phyloP scores from a whole-genome alignment of 192 early-diverging fungal genomes.

The Phlyctochytrium arcticum region DNA sequence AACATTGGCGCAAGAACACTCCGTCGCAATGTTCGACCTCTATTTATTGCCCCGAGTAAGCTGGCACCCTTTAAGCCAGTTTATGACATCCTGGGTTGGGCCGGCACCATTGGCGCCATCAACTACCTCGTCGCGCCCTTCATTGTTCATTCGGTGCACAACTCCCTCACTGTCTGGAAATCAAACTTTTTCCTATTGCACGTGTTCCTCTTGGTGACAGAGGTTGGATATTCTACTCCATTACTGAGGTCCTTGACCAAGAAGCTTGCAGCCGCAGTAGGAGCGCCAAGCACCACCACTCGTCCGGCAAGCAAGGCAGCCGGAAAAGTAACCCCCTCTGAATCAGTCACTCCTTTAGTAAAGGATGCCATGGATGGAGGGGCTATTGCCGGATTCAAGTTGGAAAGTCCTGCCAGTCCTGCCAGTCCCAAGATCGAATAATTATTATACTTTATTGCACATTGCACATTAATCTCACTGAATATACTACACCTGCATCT shows the following conservation, averaged over 20 bases:
- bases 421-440: too few relatives aligned
- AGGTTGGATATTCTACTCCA: constrained; percentile 12
- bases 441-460: too few relatives aligned
- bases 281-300: too few relatives aligned
- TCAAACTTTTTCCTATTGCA: constrained; percentile 60
- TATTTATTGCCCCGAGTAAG: constrained; percentile 42
- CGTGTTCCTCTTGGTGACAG: constrained; percentile 42
- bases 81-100: constrained; percentile 74
- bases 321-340: too few relatives aligned
- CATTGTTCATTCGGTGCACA: constrained; percentile 52
- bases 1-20: constrained; percentile 51
- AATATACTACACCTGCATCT: too few relatives aligned
- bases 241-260: background rate
- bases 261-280: too few relatives aligned
- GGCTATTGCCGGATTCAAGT: too few relatives aligned
- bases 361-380: too few relatives aligned
- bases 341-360: too few relatives aligned
- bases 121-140: constrained; percentile 71
- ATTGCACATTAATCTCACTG: too few relatives aligned
- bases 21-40: constrained; percentile 59
- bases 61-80: constrained; percentile 39
- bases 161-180: constrained; percentile 59
- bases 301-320: too few relatives aligned
- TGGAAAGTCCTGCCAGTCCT: too few relatives aligned
- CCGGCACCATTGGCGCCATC: constrained; percentile 57